Evolutionary conservation across 768 basidiomycete genomes (phyloP).

Genomic region (Kwoniella pini): DNA sequence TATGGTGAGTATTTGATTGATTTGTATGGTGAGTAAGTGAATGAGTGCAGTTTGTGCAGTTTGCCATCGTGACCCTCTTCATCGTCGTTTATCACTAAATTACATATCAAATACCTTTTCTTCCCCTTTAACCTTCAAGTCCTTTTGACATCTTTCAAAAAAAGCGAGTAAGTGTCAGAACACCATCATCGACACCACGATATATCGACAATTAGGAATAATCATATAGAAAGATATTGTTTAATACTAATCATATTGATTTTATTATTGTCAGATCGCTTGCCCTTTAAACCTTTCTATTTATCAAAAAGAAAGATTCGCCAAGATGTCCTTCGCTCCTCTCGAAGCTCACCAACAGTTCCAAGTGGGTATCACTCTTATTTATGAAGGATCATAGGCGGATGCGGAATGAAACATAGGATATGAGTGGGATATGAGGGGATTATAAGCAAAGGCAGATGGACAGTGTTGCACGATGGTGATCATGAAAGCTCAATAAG

Average conservation of each 20-base stretch:
- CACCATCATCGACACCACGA: neutral
- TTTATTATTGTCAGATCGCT: constrained; percentile 6
- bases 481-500: no score
- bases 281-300: constrained; percentile 7
- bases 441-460: no score
- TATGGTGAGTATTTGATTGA: constrained; percentile 8
- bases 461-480: no score
- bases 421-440: no score
- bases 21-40: neutral
- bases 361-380: constrained; percentile 63
- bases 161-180: constrained; percentile 25
- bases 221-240: no score
- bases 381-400: neutral
- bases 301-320: constrained; percentile 24
- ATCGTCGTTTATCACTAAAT: neutral
- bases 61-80: neutral
- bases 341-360: constrained; percentile 95
- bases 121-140: constrained; percentile 20
- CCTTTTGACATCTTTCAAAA: constrained; percentile 18
- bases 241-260: no score
- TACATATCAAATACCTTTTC: no score
- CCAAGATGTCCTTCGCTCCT: constrained; percentile 90
- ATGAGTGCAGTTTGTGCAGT: neutral
- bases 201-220: no score
- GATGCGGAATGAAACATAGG: no score